Base-by-base conservation (phyloP, 441 rosid species). In the Mallotus japonicus region DNA sequence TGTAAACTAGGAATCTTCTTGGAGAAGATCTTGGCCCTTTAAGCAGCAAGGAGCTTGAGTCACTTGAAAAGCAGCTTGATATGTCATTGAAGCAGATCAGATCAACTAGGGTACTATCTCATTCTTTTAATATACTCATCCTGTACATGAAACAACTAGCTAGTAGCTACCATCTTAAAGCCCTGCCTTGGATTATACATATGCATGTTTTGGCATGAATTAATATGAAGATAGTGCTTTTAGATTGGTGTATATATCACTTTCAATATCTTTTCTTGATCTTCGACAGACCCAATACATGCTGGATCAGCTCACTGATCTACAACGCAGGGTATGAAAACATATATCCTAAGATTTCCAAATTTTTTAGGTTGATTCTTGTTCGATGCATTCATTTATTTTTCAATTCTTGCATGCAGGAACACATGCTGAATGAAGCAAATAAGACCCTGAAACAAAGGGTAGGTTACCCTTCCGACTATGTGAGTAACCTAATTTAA, bases 1-100 rank as follows among this genome's bases (percentile, higher is more conserved):
- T 53, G 44, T 46, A 11, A 53, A 19, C 32, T 69, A 95, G 99
- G 87, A 95, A 95, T 77, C 86, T 95, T 28, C 73, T 95, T 72
- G 99, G 99, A 75, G 99, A 95, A 86, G 99, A 92, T 75, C 92
- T 95, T 54, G 97, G 95, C 12, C 98, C 98, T 80, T 77, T 92
- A 17, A 90, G 82, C 89, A 87, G 93, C 85, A 92, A 91, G 65
- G 99, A 92, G 69, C 96, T 95, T 72, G 99, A 95, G 76, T 89
- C 98, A 14, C 96, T 95, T 19, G 99, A 95, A 82, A 91, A 92
- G 84, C 99, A 95, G 85, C 95, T 95, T 42, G 99, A 92, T 76
- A 79, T 89, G 71, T 95, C 98, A 42, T 69, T 95, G 83, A 92
- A 90, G 86, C 99, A 88, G 82, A 95, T 95, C 77, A 84, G 97